These are phyloP conservation scores for Schizosaccharomyces lindneri DNA, from an alignment of 805 yeast genomes.

Conservation along the genomic window DNA sequence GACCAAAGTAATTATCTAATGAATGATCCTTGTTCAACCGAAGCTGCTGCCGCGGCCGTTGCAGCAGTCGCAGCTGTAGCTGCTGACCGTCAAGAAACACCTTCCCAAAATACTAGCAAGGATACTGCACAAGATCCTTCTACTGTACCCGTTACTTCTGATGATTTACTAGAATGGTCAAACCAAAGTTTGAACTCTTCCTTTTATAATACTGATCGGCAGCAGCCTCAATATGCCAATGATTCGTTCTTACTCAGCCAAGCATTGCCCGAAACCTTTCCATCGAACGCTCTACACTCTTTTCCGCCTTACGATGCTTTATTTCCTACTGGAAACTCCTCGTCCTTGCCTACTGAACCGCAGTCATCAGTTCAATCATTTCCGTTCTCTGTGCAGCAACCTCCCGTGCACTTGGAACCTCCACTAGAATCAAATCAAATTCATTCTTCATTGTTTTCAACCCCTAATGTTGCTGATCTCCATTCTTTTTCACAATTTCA, in stretches of 20 bases:
- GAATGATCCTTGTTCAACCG: constrained; percentile 8
- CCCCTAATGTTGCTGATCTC: neutral
- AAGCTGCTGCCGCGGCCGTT: constrained; percentile 11
- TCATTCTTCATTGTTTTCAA: neutral
- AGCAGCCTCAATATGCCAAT: neutral
- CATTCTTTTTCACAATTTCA: neutral
- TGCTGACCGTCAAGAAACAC: neutral
- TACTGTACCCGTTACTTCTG: neutral
- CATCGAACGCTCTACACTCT: neutral
- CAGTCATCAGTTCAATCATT: neutral
- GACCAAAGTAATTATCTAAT: neutral
- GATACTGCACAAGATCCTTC: neutral
- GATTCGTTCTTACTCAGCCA: neutral
- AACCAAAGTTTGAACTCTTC: neutral
- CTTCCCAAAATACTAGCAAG: neutral
- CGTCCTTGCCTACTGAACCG: neutral
- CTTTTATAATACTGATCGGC: neutral
- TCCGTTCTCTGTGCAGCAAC: neutral
- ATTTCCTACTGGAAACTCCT: neutral
- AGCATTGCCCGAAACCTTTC: neutral
- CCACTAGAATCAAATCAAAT: neutral
- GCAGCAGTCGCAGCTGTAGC: constrained; percentile 7
- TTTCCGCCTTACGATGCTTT: neutral
- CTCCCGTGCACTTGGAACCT: neutral
- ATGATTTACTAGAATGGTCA: neutral